Evolutionary conservation across 148 eudicot genomes (phyloP).

Genomic region (Heliamphora exappendiculata): DNA sequence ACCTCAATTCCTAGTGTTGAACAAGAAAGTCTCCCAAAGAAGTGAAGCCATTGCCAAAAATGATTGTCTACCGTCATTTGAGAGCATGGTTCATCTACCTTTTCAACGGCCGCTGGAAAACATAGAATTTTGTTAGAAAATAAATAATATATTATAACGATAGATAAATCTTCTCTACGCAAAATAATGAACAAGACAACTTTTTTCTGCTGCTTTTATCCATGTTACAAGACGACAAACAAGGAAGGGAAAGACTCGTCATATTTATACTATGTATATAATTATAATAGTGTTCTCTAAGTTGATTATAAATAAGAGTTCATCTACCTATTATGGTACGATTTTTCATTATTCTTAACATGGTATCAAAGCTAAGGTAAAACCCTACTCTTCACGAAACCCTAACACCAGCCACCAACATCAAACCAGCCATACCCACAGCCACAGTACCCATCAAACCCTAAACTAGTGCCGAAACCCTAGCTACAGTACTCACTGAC

Average conservation of each 20-base stretch:
- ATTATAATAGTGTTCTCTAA: too few species aligned
- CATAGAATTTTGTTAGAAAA: constrained; percentile 5
- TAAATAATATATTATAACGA: background rate
- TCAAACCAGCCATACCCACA: too few species aligned
- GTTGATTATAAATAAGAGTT: too few species aligned
- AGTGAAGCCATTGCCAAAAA: background rate
- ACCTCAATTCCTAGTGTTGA: background rate
- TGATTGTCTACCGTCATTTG: background rate
- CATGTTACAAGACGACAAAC: background rate
- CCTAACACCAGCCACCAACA: too few species aligned
- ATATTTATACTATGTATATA: too few species aligned
- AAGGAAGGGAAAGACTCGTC: background rate
- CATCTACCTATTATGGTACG: too few species aligned
- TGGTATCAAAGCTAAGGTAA: too few species aligned
- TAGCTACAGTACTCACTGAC: too few species aligned
- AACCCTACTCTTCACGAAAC: too few species aligned
- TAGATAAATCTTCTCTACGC: background rate
- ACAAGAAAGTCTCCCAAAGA: background rate
- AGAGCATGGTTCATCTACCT: constrained; percentile 15
- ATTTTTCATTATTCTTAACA: too few species aligned
- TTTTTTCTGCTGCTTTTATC: background rate
- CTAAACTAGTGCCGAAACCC: too few species aligned
- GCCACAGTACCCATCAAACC: too few species aligned
- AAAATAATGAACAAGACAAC: background rate
- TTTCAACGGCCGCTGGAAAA: constrained; percentile 24